Percentiles rank a stretch among this genome's conserved stretches.
Conservation (phyloP, 2,329 filamentous ascomycete genomes). For the Thielaviopsis ethacetica region DNA sequence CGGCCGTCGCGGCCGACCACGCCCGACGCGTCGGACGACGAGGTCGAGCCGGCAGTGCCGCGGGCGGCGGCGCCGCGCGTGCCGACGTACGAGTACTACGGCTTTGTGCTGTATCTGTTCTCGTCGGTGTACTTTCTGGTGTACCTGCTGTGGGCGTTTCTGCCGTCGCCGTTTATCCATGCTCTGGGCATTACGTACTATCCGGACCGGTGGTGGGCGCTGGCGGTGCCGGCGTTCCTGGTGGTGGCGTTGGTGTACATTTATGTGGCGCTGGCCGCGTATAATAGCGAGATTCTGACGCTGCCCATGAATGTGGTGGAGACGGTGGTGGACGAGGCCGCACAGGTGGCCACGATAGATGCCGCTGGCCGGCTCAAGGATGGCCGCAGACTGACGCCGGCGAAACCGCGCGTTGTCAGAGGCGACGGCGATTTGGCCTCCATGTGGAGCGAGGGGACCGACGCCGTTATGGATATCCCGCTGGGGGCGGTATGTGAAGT, state of each 20-base stretch:
- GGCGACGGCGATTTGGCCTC: constrained; percentile 33
- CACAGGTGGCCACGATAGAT: constrained; percentile 71
- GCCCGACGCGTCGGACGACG: constrained; percentile 79
- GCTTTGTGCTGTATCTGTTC: constrained; percentile 90
- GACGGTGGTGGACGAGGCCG: constrained; percentile 82
- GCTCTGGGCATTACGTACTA: constrained; percentile 93
- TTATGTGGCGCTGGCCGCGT: constrained; percentile 78
- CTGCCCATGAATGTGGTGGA: constrained; percentile 64
- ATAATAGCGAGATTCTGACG: constrained; percentile 82
- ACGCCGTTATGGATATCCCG: constrained; percentile 94
- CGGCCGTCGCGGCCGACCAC: constrained; percentile 85
- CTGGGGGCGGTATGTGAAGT: constrained; percentile 91
- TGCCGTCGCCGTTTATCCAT: constrained; percentile 81
- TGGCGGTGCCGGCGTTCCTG: constrained; percentile 79
- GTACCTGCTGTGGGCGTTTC: constrained; percentile 68
- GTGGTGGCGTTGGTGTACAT: constrained; percentile 84
- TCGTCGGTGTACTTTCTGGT: constrained; percentile 65
- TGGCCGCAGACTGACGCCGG: constrained; percentile 22
- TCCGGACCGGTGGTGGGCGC: constrained; percentile 92
- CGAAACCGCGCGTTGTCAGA: constrained; percentile 17
- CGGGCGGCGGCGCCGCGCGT: constrained; percentile 81
- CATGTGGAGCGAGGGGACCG: constrained; percentile 83
- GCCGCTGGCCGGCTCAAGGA: constrained; percentile 38
- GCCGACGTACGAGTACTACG: constrained; percentile 99
- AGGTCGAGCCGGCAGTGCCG: constrained; percentile 53